Evolutionary conservation across 1,284 basidiomycete species (phyloP).

Genomic region (Prillingera fragicola): DNA sequence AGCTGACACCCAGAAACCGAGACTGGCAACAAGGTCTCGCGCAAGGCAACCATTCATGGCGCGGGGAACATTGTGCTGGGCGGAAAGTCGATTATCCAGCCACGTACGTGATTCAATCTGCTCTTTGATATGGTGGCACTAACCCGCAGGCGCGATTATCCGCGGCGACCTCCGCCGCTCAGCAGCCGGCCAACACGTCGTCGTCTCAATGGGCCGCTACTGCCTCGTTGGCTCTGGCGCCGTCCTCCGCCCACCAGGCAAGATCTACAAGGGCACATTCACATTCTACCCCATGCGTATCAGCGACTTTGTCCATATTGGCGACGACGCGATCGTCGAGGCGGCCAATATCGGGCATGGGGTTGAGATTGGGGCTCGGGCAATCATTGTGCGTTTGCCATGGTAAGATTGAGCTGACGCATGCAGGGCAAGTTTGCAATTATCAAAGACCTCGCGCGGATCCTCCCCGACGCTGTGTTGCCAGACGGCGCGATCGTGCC

Average conservation of each 20-base stretch:
- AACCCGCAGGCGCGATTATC: conserved; percentile 27
- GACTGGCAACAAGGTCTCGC: conserved; percentile 72
- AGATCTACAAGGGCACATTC: conserved; percentile 63
- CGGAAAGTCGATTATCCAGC: conserved; percentile 93
- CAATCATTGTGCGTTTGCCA: conserved; percentile 70
- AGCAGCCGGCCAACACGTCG: conserved; percentile 80
- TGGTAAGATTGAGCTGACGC: too few relatives aligned
- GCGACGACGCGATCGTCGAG: conserved; percentile 78
- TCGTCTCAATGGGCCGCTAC: conserved; percentile 86
- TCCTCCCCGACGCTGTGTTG: conserved; percentile 72
- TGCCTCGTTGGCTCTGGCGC: conserved; percentile 84
- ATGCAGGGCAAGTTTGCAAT: conserved; percentile 87
- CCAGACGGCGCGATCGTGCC: conserved; percentile 91
- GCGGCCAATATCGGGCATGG: conserved; percentile 90
- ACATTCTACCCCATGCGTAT: conserved; percentile 98
- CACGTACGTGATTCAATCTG: conserved; percentile 45
- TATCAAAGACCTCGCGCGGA: conserved; percentile 87
- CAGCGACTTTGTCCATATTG: conserved; percentile 90
- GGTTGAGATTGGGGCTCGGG: conserved; percentile 91
- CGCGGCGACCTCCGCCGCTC: conserved; percentile 53
- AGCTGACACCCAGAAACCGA: conserved; percentile 36
- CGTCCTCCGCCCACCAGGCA: conserved; percentile 62
- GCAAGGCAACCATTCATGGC: conserved; percentile 85
- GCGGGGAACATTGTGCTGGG: conserved; percentile 95
- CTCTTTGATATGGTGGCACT: not conserved